phyloP scores from a whole-genome alignment of 331 rosid species.

The Acacia pycnantha region DNA sequence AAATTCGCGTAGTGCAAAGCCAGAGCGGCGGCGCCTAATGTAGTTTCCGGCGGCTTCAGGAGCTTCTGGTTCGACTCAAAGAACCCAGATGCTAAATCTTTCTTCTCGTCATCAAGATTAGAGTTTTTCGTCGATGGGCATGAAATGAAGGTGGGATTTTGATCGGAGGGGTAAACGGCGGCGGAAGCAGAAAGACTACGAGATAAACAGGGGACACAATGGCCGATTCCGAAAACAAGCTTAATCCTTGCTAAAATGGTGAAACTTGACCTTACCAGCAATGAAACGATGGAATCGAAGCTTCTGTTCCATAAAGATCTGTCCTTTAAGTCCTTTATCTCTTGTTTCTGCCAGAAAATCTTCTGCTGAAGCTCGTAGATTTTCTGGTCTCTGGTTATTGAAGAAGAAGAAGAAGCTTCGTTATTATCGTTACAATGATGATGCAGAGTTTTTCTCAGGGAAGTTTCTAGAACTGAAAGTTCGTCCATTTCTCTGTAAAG shows the following conservation, averaged over 20 bases:
- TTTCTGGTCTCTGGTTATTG: slow-evolving; percentile 42
- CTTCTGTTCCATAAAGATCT: slow-evolving; percentile 73
- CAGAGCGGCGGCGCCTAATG: slow-evolving; percentile 71
- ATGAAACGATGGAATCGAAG: slow-evolving; percentile 58
- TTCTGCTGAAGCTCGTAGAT: slow-evolving; percentile 67
- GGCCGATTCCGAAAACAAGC: slow-evolving; percentile 72
- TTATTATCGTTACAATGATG: slow-evolving; percentile 7
- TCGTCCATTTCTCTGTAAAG: slow-evolving; percentile 76
- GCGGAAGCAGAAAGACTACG: slow-evolving; percentile 84
- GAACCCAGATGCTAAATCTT: slow-evolving; percentile 37
- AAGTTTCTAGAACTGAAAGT: slow-evolving; percentile 56
- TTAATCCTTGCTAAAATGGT: slow-evolving; percentile 71
- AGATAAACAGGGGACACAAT: slow-evolving; percentile 50
- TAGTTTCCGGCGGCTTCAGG: slow-evolving; percentile 50
- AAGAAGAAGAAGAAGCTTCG: slow-evolving; percentile 18
- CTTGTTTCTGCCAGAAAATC: slow-evolving; percentile 84
- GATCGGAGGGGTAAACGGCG: slow-evolving; percentile 74
- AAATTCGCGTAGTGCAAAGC: slow-evolving; percentile 82
- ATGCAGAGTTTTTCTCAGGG: slow-evolving; percentile 46
- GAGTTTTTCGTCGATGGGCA: slow-evolving; percentile 43
- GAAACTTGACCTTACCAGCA: slow-evolving; percentile 67
- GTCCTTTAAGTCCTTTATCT: slow-evolving; percentile 68
- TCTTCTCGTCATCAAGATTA: slow-evolving; percentile 26
- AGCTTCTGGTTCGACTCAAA: slow-evolving; percentile 65
- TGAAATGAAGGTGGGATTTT: slow-evolving; percentile 44